These are phyloP conservation scores for Emmonsiellopsis sp. DNA, from an alignment of 2,329 filamentous ascomycete genomes.

Conservation along the genomic window DNA sequence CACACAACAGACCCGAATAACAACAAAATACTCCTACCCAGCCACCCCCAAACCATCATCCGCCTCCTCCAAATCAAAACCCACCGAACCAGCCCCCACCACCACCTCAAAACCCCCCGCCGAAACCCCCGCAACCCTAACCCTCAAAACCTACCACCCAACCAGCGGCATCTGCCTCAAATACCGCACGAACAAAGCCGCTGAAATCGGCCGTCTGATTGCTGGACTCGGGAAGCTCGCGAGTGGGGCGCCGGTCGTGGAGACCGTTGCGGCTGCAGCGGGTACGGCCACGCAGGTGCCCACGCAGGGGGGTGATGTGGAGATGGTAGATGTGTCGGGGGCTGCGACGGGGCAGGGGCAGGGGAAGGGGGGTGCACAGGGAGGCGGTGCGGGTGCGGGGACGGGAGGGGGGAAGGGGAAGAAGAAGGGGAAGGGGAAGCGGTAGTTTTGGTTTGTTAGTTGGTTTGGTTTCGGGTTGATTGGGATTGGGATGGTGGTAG, in stretches of 20 bases:
- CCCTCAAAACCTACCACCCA: constrained; percentile 84
- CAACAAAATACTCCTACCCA: constrained; percentile 76
- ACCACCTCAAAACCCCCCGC: constrained; percentile 16
- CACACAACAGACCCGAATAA: constrained; percentile 65
- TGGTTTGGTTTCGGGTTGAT: background rate
- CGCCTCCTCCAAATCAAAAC: constrained; percentile 17
- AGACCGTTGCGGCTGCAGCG: constrained; percentile 25
- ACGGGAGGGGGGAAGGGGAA: constrained; percentile 64
- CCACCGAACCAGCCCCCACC: constrained; percentile 17
- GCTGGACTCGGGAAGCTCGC: constrained; percentile 66
- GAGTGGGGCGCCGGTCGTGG: constrained; percentile 47
- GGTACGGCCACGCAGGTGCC: constrained; percentile 25
- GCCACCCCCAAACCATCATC: constrained; percentile 20
- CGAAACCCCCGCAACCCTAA: constrained; percentile 59
- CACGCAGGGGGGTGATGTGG: constrained; percentile 15
- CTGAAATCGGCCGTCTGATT: constrained; percentile 78
- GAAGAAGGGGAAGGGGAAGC: constrained; percentile 66
- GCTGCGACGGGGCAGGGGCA: constrained; percentile 25
- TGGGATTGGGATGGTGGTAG: background rate
- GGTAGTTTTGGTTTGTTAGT: constrained; percentile 32
- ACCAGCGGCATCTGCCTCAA: constrained; percentile 73
- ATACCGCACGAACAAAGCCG: constrained; percentile 83
- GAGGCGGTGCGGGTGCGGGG: constrained; percentile 60
- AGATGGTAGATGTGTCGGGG: constrained; percentile 30
- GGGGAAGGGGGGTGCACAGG: constrained; percentile 44